Percentiles rank a stretch among this genome's conserved stretches.
Conservation (phyloP, 2,329 filamentous ascomycete species). For the Hymenoscyphus albidus region DNA sequence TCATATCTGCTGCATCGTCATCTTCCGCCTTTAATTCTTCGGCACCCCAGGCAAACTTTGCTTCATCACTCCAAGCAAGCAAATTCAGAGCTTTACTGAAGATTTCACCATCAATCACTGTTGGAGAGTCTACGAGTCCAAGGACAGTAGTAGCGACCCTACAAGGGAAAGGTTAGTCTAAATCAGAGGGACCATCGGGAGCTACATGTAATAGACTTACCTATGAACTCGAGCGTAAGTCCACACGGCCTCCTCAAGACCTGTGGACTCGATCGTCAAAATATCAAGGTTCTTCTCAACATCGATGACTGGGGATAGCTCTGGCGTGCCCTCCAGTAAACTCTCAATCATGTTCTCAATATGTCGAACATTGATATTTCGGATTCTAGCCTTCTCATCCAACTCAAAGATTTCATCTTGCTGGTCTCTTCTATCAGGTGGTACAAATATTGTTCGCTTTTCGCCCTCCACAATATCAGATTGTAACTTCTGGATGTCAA, state of each 20-base stretch:
- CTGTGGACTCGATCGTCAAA: slow-evolving; percentile 31
- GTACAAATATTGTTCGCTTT: slow-evolving; percentile 51
- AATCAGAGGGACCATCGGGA: not conserved
- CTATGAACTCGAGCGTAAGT: slow-evolving; percentile 56
- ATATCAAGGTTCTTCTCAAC: slow-evolving; percentile 30
- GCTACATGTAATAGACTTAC: not conserved
- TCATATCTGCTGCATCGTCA: slow-evolving; percentile 33
- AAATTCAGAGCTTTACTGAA: slow-evolving; percentile 40
- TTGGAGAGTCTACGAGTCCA: slow-evolving; percentile 38
- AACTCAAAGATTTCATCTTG: slow-evolving; percentile 42
- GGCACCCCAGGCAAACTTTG: slow-evolving; percentile 42
- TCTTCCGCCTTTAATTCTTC: slow-evolving; percentile 41
- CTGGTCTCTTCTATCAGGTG: slow-evolving; percentile 41
- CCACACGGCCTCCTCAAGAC: slow-evolving; percentile 51
- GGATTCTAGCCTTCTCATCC: slow-evolving; percentile 45
- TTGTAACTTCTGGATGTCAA: slow-evolving; percentile 42
- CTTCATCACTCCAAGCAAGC: slow-evolving; percentile 43
- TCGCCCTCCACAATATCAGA: slow-evolving; percentile 43
- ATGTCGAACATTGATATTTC: slow-evolving; percentile 61
- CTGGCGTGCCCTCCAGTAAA: slow-evolving; percentile 26
- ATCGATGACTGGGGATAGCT: slow-evolving; percentile 20
- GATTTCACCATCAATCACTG: slow-evolving; percentile 36
- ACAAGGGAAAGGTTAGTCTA: not conserved
- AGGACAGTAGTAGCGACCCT: slow-evolving; percentile 50
- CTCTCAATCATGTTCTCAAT: slow-evolving; percentile 56